These are phyloP conservation scores for Inga laurina DNA, from an alignment of 306 rosid genomes.

Conservation along the genomic window DNA sequence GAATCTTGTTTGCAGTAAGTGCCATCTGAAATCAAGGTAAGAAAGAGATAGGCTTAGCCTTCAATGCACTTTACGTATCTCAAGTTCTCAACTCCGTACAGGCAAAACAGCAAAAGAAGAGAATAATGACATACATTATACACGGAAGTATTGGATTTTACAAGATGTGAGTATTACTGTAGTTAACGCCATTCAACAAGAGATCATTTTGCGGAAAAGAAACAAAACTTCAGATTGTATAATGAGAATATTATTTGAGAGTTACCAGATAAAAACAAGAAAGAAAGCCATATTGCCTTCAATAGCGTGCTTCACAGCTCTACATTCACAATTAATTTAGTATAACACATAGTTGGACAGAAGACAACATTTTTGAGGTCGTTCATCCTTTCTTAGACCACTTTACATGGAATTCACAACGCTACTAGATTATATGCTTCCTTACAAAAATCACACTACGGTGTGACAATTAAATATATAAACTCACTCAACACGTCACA, in stretches of 20 bases:
- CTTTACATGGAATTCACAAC: background rate
- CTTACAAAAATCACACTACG: background rate
- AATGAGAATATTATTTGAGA: conserved; percentile 6
- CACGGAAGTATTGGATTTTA: background rate
- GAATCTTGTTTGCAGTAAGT: conserved; percentile 62
- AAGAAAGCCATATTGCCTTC: background rate
- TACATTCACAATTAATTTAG: background rate
- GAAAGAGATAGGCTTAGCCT: conserved; percentile 40
- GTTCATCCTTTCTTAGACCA: background rate
- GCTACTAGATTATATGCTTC: background rate
- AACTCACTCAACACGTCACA: background rate
- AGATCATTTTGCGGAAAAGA: conserved; percentile 13
- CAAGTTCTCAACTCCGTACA: conserved; percentile 29
- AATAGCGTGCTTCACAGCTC: background rate
- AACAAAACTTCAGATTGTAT: conserved; percentile 1
- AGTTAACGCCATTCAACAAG: conserved; percentile 12
- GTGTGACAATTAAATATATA: background rate
- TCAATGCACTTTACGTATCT: conserved; percentile 40
- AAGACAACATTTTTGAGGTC: background rate
- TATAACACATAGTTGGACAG: conserved; percentile 10
- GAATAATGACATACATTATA: conserved; percentile 25
- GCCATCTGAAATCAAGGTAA: conserved; percentile 39
- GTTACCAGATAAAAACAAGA: background rate
- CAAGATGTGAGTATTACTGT: background rate
- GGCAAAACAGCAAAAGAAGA: conserved; percentile 31